A percentile compares a stretch with the other conserved stretches of the same genome.
Evolutionary conservation across 2,329 filamentous ascomycete species (phyloP).

Genomic region (Pyricularia pennisetigena): DNA sequence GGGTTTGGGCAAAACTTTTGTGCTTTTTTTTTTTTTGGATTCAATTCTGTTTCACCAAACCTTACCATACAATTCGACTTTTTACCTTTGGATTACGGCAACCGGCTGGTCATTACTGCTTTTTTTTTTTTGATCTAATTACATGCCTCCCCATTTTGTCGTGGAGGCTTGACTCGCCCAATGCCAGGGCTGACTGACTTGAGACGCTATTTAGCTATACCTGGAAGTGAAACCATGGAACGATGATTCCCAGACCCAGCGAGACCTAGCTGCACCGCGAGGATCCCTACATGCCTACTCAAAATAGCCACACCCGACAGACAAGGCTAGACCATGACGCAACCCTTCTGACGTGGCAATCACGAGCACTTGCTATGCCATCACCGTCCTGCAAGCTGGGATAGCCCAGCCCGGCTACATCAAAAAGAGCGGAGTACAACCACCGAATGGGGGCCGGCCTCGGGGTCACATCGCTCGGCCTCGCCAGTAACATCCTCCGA

Average conservation of each 20-base stretch:
- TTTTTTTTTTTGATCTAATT: not conserved
- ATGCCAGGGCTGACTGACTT: no score
- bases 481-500: not conserved
- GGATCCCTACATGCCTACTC: not conserved
- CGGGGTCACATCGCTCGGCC: not conserved
- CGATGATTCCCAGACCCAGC: not conserved
- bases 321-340: not conserved
- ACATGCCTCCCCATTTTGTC: no score
- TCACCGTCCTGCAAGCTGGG: not conserved
- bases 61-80: not conserved
- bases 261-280: not conserved
- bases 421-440: not conserved
- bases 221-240: not conserved
- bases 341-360: not conserved
- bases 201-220: not conserved
- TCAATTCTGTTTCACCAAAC: not conserved
- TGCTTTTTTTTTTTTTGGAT: not conserved
- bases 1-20: no score
- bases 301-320: not conserved
- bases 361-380: not conserved
- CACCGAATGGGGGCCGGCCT: not conserved
- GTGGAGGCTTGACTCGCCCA: no score
- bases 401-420: not conserved
- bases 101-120: not conserved
- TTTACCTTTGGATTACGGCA: not conserved